A percentile compares a stretch with the other conserved stretches of the same genome.
Evolutionary conservation across 768 basidiomycete genomes (phyloP).

Genomic region (Arthromyces matolae): DNA sequence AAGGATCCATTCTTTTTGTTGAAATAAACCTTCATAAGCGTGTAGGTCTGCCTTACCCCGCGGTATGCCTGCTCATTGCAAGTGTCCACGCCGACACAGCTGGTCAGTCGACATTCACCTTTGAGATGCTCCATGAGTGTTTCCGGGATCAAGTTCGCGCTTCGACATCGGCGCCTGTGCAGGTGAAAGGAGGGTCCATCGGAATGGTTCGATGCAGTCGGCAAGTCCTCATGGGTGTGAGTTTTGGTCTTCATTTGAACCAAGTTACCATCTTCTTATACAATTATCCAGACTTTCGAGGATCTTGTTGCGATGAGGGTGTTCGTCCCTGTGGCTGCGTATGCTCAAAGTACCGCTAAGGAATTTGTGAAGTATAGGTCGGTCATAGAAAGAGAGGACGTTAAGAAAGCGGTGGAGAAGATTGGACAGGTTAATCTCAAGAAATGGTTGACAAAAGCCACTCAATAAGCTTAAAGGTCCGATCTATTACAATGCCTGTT

Average conservation of each 20-base stretch:
- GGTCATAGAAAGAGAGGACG: slow-evolving; percentile 54
- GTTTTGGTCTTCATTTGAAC: slow-evolving; percentile 21
- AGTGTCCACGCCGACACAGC: slow-evolving; percentile 70
- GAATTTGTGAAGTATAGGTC: slow-evolving; percentile 79
- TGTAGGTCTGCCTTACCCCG: slow-evolving; percentile 77
- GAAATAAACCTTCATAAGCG: not conserved
- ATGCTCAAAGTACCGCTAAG: slow-evolving; percentile 48
- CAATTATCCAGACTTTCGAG: slow-evolving; percentile 66
- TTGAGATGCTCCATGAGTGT: slow-evolving; percentile 83
- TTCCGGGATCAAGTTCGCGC: slow-evolving; percentile 74
- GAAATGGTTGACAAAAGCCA: slow-evolving; percentile 72
- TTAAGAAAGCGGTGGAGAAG: slow-evolving; percentile 64
- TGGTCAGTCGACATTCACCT: slow-evolving; percentile 80
- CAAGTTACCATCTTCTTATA: not conserved
- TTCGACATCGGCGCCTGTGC: slow-evolving; percentile 70
- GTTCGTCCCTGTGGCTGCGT: slow-evolving; percentile 49
- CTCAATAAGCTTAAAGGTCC: slow-evolving; percentile 28
- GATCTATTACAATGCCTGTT: not conserved
- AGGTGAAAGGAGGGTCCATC: slow-evolving; percentile 68
- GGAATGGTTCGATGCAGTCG: slow-evolving; percentile 69
- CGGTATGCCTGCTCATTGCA: slow-evolving; percentile 82
- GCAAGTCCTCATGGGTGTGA: slow-evolving; percentile 61
- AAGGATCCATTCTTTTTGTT: slow-evolving; percentile 15
- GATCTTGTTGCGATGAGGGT: slow-evolving; percentile 52
- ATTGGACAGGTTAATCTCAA: slow-evolving; percentile 67